These are phyloP conservation scores for Ligustrum vulgare DNA, from an alignment of 257 asterid species.

Conservation along the genomic window DNA sequence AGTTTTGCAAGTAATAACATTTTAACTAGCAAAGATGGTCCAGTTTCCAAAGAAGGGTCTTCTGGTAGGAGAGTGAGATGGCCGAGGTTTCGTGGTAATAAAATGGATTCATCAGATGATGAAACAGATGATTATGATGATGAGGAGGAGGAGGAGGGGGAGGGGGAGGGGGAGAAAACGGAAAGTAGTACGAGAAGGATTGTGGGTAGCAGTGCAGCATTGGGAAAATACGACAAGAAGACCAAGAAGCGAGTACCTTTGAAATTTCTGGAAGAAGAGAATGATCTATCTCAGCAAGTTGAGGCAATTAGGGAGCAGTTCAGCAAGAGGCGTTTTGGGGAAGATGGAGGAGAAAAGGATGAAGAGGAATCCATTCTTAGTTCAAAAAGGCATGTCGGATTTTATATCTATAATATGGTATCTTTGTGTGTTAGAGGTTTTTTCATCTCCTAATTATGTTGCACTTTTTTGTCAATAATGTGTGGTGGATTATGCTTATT, in stretches of 20 bases:
- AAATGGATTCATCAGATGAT: constrained; percentile 43
- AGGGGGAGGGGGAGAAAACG: not conserved
- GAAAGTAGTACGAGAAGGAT: constrained; percentile 29
- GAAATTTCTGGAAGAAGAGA: constrained; percentile 62
- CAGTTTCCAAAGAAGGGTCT: constrained; percentile 25
- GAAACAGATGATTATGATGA: constrained; percentile 35
- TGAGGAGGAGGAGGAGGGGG: constrained; percentile 29
- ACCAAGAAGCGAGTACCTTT: constrained; percentile 64
- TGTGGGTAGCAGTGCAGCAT: constrained; percentile 62
- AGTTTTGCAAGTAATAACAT: constrained; percentile 40
- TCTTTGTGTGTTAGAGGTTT: not conserved
- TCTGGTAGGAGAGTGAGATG: constrained; percentile 38
- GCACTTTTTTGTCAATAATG: constrained; percentile 23
- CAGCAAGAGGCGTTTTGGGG: constrained; percentile 41
- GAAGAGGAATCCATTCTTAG: constrained; percentile 60
- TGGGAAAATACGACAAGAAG: constrained; percentile 71
- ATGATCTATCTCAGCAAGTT: constrained; percentile 60
- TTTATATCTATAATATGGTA: constrained; percentile 19
- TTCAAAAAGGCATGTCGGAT: constrained; percentile 58
- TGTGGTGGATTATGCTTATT: constrained; percentile 23
- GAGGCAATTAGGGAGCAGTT: constrained; percentile 65
- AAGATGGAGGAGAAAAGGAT: constrained; percentile 31
- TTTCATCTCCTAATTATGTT: not conserved
- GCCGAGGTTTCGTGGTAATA: constrained; percentile 53
- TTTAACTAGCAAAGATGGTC: constrained; percentile 28